Percentiles rank a stretch among this genome's conserved stretches.
These are phyloP conservation scores for Boletus tomentosulus DNA, from an alignment of 768 basidiomycete species.

Conservation along the genomic window DNA sequence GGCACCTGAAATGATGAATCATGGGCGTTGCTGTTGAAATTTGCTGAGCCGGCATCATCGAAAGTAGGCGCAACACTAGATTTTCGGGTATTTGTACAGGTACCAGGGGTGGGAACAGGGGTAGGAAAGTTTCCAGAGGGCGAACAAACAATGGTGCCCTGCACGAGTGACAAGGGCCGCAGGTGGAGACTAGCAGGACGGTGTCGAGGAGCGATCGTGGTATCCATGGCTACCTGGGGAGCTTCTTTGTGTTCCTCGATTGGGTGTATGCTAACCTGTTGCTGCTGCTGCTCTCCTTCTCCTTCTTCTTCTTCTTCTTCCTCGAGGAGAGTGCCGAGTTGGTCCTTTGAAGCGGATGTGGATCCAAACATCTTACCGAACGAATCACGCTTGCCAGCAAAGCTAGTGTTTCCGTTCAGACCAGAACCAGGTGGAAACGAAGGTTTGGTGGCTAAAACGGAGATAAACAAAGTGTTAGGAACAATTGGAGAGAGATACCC, in stretches of 20 bases:
- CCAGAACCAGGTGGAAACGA: conserved; percentile 51
- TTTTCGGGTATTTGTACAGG: conserved; percentile 42
- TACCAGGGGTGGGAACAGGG: conserved; percentile 49
- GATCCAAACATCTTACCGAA: conserved; percentile 63
- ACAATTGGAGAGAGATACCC: conserved; percentile 29
- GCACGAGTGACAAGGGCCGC: conserved; percentile 67
- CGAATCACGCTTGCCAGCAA: conserved; percentile 72
- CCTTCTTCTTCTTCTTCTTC: conserved; percentile 87
- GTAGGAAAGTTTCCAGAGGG: conserved; percentile 44
- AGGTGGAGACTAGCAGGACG: conserved; percentile 67
- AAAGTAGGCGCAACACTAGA: conserved; percentile 2
- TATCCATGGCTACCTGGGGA: conserved; percentile 25
- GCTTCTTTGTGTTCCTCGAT: conserved; percentile 8
- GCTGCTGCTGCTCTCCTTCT: conserved; percentile 52
- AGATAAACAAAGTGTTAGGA: neutral
- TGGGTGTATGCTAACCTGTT: conserved; percentile 47
- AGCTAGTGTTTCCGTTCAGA: conserved; percentile 35
- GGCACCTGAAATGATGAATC: conserved; percentile 9
- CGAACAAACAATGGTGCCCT: conserved; percentile 42
- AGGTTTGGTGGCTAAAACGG: conserved; percentile 51
- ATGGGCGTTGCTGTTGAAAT: neutral
- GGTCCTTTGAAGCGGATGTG: conserved; percentile 66
- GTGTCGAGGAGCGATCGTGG: conserved; percentile 43
- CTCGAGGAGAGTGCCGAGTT: conserved; percentile 74
- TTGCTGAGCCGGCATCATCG: conserved; percentile 27